Evolutionary conservation across 768 basidiomycete species (phyloP).

Genomic region (Boletus coccyginus): DNA sequence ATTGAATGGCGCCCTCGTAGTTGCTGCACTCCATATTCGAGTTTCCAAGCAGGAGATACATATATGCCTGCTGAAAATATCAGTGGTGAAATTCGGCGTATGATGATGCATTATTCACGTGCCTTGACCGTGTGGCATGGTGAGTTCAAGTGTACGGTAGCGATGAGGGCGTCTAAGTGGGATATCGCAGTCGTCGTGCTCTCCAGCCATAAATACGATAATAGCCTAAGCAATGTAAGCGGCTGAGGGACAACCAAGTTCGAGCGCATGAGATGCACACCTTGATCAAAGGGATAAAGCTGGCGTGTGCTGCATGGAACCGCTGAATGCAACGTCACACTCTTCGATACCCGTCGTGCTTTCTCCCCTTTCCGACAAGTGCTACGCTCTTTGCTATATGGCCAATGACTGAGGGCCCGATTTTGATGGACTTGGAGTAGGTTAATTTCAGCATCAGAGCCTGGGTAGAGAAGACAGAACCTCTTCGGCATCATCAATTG

Average conservation of each 20-base stretch:
- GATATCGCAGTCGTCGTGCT: slow-evolving; percentile 3
- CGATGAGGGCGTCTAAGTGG: neutral
- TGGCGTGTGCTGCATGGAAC: neutral
- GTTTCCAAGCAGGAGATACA: slow-evolving; percentile 2
- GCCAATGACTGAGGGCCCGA: neutral
- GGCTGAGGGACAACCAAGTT: too few relatives aligned
- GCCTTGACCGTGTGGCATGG: neutral
- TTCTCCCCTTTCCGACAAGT: neutral
- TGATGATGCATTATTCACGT: neutral
- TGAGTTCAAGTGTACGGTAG: neutral
- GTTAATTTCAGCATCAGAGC: neutral
- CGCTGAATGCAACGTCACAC: neutral
- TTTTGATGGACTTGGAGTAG: neutral
- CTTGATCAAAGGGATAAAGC: slow-evolving; percentile 1
- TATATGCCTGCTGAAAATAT: neutral
- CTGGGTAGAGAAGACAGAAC: neutral
- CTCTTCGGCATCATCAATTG: neutral
- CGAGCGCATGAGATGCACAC: neutral
- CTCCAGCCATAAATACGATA: neutral
- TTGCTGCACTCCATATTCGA: neutral
- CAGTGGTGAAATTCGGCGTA: neutral
- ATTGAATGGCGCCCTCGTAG: neutral
- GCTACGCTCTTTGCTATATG: neutral
- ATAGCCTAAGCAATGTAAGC: neutral
- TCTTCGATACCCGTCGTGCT: neutral